Base-by-base conservation (phyloP, 129 eudicot genomes). In the Centaurea solstitialis region DNA sequence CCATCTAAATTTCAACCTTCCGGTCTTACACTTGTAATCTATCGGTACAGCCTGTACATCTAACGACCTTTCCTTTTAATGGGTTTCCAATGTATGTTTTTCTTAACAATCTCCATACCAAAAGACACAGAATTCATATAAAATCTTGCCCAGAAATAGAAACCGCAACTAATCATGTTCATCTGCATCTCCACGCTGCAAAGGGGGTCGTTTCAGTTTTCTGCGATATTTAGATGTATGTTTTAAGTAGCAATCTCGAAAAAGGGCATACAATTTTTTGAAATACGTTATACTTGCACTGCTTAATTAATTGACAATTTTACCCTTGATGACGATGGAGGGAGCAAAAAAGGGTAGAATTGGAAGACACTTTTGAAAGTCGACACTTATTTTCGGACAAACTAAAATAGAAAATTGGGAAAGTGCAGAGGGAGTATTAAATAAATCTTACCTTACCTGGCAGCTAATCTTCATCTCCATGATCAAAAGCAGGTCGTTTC, bases 401-500 rank as follows among this genome's bases (percentile, higher is more conserved):
- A 33, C 37, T 0, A 33, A 33, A 33, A 33, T 33, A 33, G 37
- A 33, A 33, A 33, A 33, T 33, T 4, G 37, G 37, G 37, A 3
- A 33, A 33, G 37, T 33, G 37, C 37, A 33, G 47, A 57, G 65
- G 23, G 65, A 57, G 23, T 17, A 57, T 17, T 57, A 57, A 57
- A 57, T 57, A 57, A 17, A 57, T 57, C 22, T 57, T 57, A 57
- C 65, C 22, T 57, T 57, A 57, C 65, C 21, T 5, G 6, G 68
- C 15, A 12, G 23, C 53, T 71, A 38, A 45, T 80, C 90, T 13
- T 47, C 76, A 74, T 83, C 81, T 17, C 35, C 76, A 39, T 45
- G 88, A 0, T 82, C 92, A 9, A 59, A 57, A 61, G 78, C 35
- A 9, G 98, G 98, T 7, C 85, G 88, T 86, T 89, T 92, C 86